A percentile compares a stretch with the other conserved stretches of the same genome.
Conservation (phyloP, 306 rosid genomes). For the Vicia faba region DNA sequence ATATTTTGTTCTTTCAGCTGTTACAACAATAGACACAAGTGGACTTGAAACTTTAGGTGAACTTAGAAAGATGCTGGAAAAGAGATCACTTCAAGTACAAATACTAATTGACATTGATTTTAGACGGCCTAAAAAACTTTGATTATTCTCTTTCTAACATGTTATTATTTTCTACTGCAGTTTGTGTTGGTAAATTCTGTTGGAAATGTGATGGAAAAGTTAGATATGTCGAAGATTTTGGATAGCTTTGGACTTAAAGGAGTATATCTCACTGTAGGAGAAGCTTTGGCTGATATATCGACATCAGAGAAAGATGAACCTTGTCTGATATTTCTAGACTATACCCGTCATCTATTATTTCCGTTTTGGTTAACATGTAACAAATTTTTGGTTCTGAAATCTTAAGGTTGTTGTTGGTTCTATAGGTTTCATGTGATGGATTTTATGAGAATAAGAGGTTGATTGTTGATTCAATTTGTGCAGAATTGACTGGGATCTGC, state of each 20-base stretch:
- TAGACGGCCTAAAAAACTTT: neutral
- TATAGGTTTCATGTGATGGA: no score
- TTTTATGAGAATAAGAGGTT: no score
- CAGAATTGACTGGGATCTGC: no score
- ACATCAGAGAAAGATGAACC: constrained; percentile 51
- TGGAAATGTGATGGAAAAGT: constrained; percentile 79
- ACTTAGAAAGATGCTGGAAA: constrained; percentile 69
- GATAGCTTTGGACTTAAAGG: constrained; percentile 60
- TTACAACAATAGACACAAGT: constrained; percentile 84
- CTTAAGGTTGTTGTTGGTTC: no score
- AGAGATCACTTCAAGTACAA: constrained; percentile 64
- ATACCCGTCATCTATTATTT: no score
- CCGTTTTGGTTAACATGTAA: no score
- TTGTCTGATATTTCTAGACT: no score
- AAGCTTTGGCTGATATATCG: constrained; percentile 72
- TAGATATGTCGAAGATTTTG: constrained; percentile 53
- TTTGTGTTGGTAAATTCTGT: constrained; percentile 83
- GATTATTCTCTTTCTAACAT: neutral
- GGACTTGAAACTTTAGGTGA: constrained; percentile 66
- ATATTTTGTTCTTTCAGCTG: constrained; percentile 54
- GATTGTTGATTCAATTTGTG: no score
- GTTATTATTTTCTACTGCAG: constrained; percentile 43
- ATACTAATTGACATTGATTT: constrained; percentile 6
- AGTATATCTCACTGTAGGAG: constrained; percentile 76
- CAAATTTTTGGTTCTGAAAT: no score